Evolutionary conservation across 2,329 filamentous ascomycete genomes (phyloP), one percentile per base, ranked within the genome.

Genomic region (Alternaria hordeiaustralica): DNA sequence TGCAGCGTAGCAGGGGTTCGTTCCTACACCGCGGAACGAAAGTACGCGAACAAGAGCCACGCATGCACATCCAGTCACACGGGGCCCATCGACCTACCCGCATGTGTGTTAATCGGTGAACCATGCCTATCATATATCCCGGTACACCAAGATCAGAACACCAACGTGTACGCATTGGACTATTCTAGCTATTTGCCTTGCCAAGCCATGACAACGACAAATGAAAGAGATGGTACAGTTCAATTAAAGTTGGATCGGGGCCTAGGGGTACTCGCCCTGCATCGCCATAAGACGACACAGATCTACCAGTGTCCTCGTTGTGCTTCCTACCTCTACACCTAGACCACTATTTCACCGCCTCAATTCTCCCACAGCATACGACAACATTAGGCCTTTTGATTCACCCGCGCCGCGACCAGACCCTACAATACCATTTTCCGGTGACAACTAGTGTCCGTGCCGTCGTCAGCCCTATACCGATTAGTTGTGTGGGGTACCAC

Each of bases 381-480:
- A 18, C 41, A 44, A 30, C 53, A 45, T 57, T 56, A 59, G 58
- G 41, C 56, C 58, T 36, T 45, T 30, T 46, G 51, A 60, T 43
- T 56, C 36, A 58, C 50, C 59, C 55, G 58, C 64, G 62, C 68
- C 58, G 41, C 64, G 46, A 50, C 25, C 54, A 46, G 45, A 61
- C 23, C 20, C 44, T n/a, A 50, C 12, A 46, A 41, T 44, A 61
- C 28, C 26, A 53, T 33, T 53, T 55, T 51, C 50, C 51, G 41
- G 55, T 58, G 21, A 21, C 21, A 21, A 21, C 21, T 21, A 21
- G 21, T 21, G 21, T 21, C 21, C 21, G 21, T 21, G 21, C 21
- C 21, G 21, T 21, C 21, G 54, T 75, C 71, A 75, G 71, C 68
- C 67, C 65, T 71, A 71, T 68, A 65, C 63, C 61, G 54, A 67